A percentile compares a stretch with the other conserved stretches of the same genome.
phyloP scores from a whole-genome alignment of 768 basidiomycete species.

The Trametes sanguinea region DNA sequence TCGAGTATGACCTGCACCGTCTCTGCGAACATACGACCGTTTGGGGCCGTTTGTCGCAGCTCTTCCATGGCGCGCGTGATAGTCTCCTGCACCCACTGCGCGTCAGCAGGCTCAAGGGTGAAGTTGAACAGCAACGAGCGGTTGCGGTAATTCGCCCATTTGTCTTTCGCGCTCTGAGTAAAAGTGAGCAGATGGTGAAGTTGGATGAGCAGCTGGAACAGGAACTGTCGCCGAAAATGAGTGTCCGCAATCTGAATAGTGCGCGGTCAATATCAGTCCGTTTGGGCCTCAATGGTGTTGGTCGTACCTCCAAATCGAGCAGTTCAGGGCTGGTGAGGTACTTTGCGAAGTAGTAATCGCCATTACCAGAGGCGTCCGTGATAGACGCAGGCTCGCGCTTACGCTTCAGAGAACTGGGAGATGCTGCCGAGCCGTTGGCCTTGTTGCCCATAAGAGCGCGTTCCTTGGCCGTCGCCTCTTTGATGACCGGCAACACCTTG shows the following conservation, averaged over 20 bases:
- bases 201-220: conserved; percentile 83
- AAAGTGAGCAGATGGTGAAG: conserved; percentile 74
- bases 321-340: conserved; percentile 88
- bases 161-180: conserved; percentile 63
- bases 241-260: conserved; percentile 76
- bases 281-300: too few species aligned
- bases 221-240: conserved; percentile 89
- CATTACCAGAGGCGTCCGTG: conserved; percentile 52
- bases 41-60: conserved; percentile 74
- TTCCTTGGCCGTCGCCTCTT: conserved; percentile 86
- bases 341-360: conserved; percentile 91
- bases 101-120: conserved; percentile 64
- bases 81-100: conserved; percentile 77
- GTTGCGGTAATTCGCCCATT: conserved; percentile 65
- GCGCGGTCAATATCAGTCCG: too few species aligned
- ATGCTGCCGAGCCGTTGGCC: conserved; percentile 31
- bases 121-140: conserved; percentile 85
- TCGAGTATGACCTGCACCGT: conserved; percentile 72
- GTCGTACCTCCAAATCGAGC: conserved; percentile 77
- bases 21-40: conserved; percentile 74
- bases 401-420: conserved; percentile 32
- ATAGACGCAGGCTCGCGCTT: conserved; percentile 50
- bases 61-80: conserved; percentile 54
- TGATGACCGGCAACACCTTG: conserved; percentile 75
- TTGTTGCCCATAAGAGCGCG: conserved; percentile 85